These are phyloP conservation scores for Epithemia pelagica DNA, from an alignment of 108 stramenopile genomes.

Conservation along the genomic window DNA sequence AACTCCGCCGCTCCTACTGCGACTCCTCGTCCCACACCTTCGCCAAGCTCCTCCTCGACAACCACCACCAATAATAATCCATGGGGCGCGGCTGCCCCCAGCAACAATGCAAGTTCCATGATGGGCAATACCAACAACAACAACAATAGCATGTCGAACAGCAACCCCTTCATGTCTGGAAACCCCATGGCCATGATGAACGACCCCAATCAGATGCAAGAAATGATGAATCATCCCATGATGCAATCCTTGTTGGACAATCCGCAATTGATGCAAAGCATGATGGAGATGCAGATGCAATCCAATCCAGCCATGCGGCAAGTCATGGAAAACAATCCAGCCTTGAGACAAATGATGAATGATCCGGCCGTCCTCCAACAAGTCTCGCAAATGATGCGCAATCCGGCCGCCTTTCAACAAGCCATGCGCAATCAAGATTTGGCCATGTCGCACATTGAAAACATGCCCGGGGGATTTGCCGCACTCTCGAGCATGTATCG, in stretches of 20 bases:
- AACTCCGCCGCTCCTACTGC: slow-evolving; percentile 10
- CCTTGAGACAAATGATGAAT: slow-evolving; percentile 73
- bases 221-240: slow-evolving; percentile 81
- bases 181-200: slow-evolving; percentile 21
- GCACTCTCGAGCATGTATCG: slow-evolving; percentile 92
- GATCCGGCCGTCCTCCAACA: slow-evolving; percentile 89
- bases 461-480: slow-evolving; percentile 90
- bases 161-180: too few species aligned
- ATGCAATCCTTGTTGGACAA: slow-evolving; percentile 80
- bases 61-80: not conserved
- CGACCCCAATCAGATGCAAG: slow-evolving; percentile 56
- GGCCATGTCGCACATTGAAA: slow-evolving; percentile 92
- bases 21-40: not conserved
- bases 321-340: slow-evolving; percentile 85
- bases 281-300: slow-evolving; percentile 59
- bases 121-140: not conserved
- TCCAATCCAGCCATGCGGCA: slow-evolving; percentile 87
- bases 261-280: slow-evolving; percentile 82
- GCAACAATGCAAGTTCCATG: slow-evolving; percentile 5
- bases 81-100: not conserved
- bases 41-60: slow-evolving; percentile 4
- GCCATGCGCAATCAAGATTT: slow-evolving; percentile 92
- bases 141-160: not conserved
- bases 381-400: slow-evolving; percentile 90
- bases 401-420: slow-evolving; percentile 77